A percentile compares a stretch with the other conserved stretches of the same genome.
Evolutionary conservation across 441 rosid genomes (phyloP).

Genomic region (Pelargonium exstipulatum): DNA sequence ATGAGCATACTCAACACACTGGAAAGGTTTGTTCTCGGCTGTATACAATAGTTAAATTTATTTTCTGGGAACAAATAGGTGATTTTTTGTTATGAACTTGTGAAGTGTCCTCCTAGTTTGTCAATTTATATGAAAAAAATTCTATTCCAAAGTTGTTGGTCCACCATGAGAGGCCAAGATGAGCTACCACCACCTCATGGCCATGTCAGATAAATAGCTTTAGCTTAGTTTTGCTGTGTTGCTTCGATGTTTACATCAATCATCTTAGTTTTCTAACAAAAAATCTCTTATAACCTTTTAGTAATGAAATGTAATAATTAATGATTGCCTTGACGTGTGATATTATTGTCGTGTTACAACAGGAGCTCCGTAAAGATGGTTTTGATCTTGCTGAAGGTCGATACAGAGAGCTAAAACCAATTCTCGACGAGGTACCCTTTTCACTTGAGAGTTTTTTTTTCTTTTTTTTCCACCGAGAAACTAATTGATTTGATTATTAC

Average conservation of each 20-base stretch:
- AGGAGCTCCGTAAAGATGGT: constrained; percentile 97
- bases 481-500: neutral
- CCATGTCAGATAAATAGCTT: neutral
- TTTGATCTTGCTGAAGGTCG: constrained; percentile 91
- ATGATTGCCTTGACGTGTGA: neutral
- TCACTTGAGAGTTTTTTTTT: neutral
- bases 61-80: neutral
- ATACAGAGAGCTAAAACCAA: constrained; percentile 81
- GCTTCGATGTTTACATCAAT: neutral
- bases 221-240: neutral
- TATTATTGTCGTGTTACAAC: constrained; percentile 20
- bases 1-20: constrained; percentile 94
- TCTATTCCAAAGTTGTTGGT: neutral
- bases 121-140: neutral
- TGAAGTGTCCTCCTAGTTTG: neutral
- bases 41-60: neutral
- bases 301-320: neutral
- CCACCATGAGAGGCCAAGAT: neutral
- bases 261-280: neutral
- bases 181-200: neutral
- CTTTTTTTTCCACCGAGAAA: neutral
- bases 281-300: neutral
- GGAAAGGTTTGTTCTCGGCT: constrained; percentile 63
- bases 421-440: constrained; percentile 76
- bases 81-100: neutral